Evolutionary conservation across 2,329 filamentous ascomycete species (phyloP).

Genomic region (Aureobasidium melanogenum): DNA sequence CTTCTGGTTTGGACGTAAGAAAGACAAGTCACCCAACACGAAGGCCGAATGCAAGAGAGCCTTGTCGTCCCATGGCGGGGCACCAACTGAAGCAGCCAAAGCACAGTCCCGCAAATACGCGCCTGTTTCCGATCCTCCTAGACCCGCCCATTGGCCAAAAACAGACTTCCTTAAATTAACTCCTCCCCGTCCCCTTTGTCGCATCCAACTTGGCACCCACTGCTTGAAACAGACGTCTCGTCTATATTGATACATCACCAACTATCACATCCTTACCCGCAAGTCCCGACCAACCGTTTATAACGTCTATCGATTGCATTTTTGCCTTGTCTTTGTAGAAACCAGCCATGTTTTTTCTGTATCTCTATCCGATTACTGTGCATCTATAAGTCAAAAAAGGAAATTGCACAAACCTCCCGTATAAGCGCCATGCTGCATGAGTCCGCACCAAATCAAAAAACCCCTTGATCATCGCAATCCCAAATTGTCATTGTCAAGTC

Average conservation of each 20-base stretch:
- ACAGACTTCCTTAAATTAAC: neutral
- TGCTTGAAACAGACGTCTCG: constrained; percentile 3
- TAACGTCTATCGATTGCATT: constrained; percentile 2
- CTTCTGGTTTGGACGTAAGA: neutral
- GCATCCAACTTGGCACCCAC: neutral
- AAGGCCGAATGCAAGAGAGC: neutral
- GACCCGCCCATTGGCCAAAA: constrained; percentile 5
- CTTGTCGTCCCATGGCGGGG: constrained; percentile 1
- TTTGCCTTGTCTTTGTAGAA: neutral
- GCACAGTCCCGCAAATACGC: constrained; percentile 10
- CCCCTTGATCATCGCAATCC: constrained; percentile 6
- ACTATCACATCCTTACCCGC: neutral
- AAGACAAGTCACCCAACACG: neutral
- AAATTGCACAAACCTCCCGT: constrained; percentile 1
- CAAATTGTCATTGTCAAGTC: constrained; percentile 10
- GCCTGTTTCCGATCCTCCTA: constrained; percentile 5
- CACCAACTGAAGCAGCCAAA: constrained; percentile 5
- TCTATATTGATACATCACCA: constrained; percentile 1
- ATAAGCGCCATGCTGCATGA: constrained; percentile 8
- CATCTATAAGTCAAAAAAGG: constrained; percentile 4
- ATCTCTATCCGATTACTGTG: neutral
- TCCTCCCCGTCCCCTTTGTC: neutral
- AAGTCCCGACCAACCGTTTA: neutral
- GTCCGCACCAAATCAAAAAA: constrained; percentile 1
- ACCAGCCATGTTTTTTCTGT: neutral